Evolutionary conservation across 306 rosid species (phyloP).

Genomic region (Oemleria cerasiformis): DNA sequence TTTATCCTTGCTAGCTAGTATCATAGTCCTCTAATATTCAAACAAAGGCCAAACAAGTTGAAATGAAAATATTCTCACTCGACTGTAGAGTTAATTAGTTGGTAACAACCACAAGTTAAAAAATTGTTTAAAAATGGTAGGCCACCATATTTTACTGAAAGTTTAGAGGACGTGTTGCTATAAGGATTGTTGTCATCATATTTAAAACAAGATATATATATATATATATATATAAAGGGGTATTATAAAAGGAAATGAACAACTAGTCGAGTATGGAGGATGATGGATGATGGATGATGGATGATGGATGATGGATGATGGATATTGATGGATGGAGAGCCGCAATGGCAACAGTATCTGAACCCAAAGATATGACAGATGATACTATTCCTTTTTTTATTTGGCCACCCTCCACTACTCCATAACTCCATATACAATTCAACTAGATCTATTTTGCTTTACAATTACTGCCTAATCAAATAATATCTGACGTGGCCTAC

Average conservation of each 20-base stretch:
- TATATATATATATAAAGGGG: not conserved
- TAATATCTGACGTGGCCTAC: too few relatives aligned
- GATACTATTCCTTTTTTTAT: not conserved
- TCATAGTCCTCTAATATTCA: too few relatives aligned
- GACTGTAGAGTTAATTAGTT: too few relatives aligned
- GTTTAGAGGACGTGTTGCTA: not conserved
- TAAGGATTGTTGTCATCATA: constrained; percentile 10
- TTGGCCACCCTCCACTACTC: too few relatives aligned
- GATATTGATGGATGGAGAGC: constrained; percentile 11
- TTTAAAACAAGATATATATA: constrained; percentile 6
- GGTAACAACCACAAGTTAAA: constrained; percentile 1
- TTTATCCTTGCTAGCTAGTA: too few relatives aligned
- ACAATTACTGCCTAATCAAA: not conserved
- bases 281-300: too few relatives aligned
- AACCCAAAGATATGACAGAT: constrained; percentile 10
- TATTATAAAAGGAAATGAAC: not conserved
- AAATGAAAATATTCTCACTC: too few relatives aligned
- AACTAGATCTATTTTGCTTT: not conserved
- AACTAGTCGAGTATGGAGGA: too few relatives aligned
- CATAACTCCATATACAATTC: not conserved
- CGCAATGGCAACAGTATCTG: constrained; percentile 28
- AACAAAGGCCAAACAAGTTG: too few relatives aligned
- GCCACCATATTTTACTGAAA: not conserved
- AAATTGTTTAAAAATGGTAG: not conserved
- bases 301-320: too few relatives aligned